Evolutionary conservation across 2,329 filamentous ascomycete species (phyloP), one percentile per base, ranked within the genome.

Genomic region (Aspergillus carbonarius): DNA sequence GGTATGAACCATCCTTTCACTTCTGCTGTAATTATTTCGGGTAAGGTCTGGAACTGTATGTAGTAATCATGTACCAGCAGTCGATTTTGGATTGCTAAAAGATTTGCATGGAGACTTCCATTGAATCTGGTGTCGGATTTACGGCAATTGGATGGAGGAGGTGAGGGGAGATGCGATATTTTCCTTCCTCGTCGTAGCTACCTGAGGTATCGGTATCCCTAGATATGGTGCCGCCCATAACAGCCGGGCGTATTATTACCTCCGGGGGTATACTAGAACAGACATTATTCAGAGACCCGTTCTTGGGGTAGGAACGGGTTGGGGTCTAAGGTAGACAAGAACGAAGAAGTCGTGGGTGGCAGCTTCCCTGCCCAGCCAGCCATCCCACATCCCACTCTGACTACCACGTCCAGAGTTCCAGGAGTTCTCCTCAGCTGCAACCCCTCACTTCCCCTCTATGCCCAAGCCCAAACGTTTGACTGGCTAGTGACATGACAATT

Each of bases 1-100:
- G 67, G 64, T 63, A 66, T 66, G 60, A 63, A 59, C 60, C 60
- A 55, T 20, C 35, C 49, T 55, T 58, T 60, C 40, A 34, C 59
- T 55, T 47, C 54, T 55, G n/a, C 54, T 57, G 44, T 51, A 59
- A 40, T 32, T 56, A 56, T 35, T 57, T 25, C 46, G 25, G 44
- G 18, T 46, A 35, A 50, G 48, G 37, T 23, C 30, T 50, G 48
- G 12, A 37, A 30, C 30, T 10, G 30, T 10, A 32, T 32, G 7
- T 55, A n/a, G 50, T 40, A 44, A 17, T 32, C 10, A 32, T 32
- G 40, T 58, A 46, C 51, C 50, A 54, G 44, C 42, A 25, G 25
- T n/a, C 9, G 13, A 37, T 9, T 37, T 35, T 18, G 48, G 6
- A 51, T 51, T 51, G 48, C 48, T 51, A 51, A 51, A 9, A 10